phyloP scores from a whole-genome alignment of 2,329 filamentous ascomycete genomes.

The Beauveria asiatica region DNA sequence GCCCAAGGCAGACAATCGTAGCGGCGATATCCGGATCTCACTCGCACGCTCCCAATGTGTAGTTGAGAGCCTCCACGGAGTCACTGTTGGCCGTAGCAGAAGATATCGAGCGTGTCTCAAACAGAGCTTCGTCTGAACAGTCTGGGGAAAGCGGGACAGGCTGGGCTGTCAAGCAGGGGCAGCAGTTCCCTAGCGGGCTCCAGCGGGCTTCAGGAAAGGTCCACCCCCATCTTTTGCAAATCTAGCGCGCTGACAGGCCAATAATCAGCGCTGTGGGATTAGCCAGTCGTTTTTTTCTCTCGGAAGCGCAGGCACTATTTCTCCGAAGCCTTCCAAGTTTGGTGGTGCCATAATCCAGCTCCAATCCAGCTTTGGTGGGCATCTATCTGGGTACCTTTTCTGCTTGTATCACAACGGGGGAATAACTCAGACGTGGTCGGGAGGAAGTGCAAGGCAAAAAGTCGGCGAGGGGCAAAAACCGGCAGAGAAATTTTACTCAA shows the following conservation, averaged over 20 bases:
- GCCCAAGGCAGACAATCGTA: not conserved
- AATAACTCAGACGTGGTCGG: not conserved
- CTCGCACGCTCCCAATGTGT: not conserved
- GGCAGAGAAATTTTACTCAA: no score
- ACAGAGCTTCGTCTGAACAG: constrained; percentile 7
- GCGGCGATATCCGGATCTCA: not conserved
- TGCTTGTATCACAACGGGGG: not conserved
- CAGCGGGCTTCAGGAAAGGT: constrained; percentile 2
- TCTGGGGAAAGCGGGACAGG: constrained; percentile 8
- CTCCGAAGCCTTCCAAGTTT: constrained; percentile 3
- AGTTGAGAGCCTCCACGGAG: not conserved
- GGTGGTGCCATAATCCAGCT: not conserved
- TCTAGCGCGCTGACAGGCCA: not conserved
- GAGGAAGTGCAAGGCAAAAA: no score
- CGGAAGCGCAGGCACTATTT: constrained; percentile 10
- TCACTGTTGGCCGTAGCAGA: not conserved
- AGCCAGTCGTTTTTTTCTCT: not conserved
- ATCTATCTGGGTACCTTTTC: no score
- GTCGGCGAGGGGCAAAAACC: no score
- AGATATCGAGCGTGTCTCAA: not conserved
- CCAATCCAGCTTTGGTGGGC: not conserved
- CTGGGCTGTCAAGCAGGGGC: not conserved
- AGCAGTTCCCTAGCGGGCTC: not conserved
- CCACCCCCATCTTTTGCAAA: constrained; percentile 5
- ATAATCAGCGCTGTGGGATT: constrained; percentile 4